Conservation (phyloP, 352 stramenopile genomes). For the Bremia lactucae region DNA sequence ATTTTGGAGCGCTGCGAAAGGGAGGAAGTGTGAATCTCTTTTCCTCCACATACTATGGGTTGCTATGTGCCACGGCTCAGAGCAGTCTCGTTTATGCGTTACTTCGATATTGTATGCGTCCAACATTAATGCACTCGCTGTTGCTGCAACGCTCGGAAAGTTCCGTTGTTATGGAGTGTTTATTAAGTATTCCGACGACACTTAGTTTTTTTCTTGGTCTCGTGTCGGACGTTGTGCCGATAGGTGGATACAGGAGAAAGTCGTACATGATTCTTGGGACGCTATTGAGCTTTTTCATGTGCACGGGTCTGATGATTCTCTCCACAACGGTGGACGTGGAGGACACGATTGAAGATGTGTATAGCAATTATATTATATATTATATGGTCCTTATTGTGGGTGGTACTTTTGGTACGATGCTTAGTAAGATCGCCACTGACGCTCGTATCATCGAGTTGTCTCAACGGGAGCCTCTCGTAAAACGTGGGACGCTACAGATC, state of each 20-base stretch:
- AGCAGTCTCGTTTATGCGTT: conserved; percentile 51
- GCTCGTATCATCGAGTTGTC: conserved; percentile 72
- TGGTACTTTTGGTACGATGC: conserved; percentile 68
- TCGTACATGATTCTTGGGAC: conserved; percentile 85
- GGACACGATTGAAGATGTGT: conserved; percentile 13
- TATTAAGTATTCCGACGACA: conserved; percentile 82
- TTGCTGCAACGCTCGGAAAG: conserved; percentile 39
- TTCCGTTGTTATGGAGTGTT: conserved; percentile 46
- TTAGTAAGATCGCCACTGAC: conserved; percentile 80
- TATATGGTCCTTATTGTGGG: conserved; percentile 66
- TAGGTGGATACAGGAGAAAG: conserved; percentile 80
- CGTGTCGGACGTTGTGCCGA: conserved; percentile 79
- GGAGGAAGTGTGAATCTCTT: conserved; percentile 55
- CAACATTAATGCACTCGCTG: conserved; percentile 59
- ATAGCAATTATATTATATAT: conserved; percentile 31
- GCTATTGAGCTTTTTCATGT: conserved; percentile 41
- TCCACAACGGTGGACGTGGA: conserved; percentile 33
- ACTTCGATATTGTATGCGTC: conserved; percentile 55
- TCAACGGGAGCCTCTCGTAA: conserved; percentile 59
- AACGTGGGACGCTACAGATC: conserved; percentile 63
- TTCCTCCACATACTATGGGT: conserved; percentile 39
- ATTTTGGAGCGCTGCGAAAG: conserved; percentile 52
- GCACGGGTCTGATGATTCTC: conserved; percentile 39
- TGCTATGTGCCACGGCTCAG: conserved; percentile 42
- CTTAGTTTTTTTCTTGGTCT: conserved; percentile 83